Evolutionary conservation across 371 early-diverging fungal genomes (phyloP).

Genomic region (Mortierella sp.): DNA sequence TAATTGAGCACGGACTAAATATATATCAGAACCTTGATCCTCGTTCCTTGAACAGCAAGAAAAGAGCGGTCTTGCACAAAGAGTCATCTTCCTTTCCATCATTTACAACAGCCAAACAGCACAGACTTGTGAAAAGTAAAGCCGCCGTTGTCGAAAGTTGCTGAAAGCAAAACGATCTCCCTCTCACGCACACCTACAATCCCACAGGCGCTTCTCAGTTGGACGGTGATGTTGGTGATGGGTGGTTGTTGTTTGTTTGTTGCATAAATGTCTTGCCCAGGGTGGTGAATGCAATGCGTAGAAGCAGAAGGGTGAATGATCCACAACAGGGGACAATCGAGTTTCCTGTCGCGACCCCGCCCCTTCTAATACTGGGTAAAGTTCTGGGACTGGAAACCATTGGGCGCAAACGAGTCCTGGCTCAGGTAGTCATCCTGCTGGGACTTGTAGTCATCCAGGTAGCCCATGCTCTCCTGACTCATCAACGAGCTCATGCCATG

Average conservation of each 20-base stretch:
- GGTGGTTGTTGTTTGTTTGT: not conserved
- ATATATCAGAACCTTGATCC: not conserved
- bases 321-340: not conserved
- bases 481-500: constrained; percentile 57
- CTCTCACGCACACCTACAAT: not conserved
- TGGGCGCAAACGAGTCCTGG: constrained; percentile 61
- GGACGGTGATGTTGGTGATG: not conserved
- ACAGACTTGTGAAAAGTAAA: not conserved
- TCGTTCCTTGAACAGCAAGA: not conserved
- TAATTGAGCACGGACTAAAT: too few relatives aligned
- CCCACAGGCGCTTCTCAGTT: not conserved
- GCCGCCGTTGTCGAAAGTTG: not conserved
- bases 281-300: not conserved
- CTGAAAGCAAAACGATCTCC: not conserved
- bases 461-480: constrained; percentile 69
- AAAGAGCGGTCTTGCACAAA: not conserved
- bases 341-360: not conserved
- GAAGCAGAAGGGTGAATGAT: not conserved
- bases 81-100: not conserved
- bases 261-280: not conserved
- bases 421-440: constrained; percentile 71
- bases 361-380: constrained; percentile 68
- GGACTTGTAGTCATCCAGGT: constrained; percentile 72
- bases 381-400: constrained; percentile 62
- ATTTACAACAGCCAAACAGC: not conserved